phyloP scores from a whole-genome alignment of 768 basidiomycete genomes.

The Coprinopsis sp. region DNA sequence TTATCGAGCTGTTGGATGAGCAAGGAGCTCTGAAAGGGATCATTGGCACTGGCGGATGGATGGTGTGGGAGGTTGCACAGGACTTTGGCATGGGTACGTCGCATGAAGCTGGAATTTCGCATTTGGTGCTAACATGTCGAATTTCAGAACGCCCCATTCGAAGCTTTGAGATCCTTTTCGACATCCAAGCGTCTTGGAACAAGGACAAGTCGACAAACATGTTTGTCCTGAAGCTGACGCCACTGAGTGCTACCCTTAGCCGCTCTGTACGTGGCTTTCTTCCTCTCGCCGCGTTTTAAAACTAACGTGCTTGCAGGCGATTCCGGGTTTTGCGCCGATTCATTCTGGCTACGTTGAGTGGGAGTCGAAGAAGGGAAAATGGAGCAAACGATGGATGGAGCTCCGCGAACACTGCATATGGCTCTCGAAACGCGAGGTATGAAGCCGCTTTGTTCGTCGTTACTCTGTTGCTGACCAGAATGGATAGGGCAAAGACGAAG shows the following conservation, averaged over 20 bases:
- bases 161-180: constrained; percentile 76
- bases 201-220: constrained; percentile 74
- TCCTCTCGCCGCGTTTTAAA: not conserved
- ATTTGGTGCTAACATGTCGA: constrained; percentile 9
- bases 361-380: constrained; percentile 90
- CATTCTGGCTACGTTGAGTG: constrained; percentile 73
- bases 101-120: constrained; percentile 4
- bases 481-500: constrained; percentile 89
- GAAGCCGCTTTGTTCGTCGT: too few relatives aligned
- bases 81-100: constrained; percentile 88
- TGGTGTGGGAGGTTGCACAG: constrained; percentile 85
- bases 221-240: constrained; percentile 74
- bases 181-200: constrained; percentile 85
- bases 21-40: constrained; percentile 64
- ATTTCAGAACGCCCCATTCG: constrained; percentile 80
- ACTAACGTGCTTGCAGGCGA: constrained; percentile 27
- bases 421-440: constrained; percentile 90
- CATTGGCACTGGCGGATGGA: constrained; percentile 65
- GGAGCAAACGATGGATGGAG: constrained; percentile 89
- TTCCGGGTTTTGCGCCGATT: constrained; percentile 42
- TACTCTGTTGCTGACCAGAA: too few relatives aligned
- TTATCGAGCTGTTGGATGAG: constrained; percentile 56
- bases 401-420: constrained; percentile 83
- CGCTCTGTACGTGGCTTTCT: constrained; percentile 46
- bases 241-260: constrained; percentile 54